Conservation (phyloP, 179 eudicot species). For the Heliamphora pulchella region DNA sequence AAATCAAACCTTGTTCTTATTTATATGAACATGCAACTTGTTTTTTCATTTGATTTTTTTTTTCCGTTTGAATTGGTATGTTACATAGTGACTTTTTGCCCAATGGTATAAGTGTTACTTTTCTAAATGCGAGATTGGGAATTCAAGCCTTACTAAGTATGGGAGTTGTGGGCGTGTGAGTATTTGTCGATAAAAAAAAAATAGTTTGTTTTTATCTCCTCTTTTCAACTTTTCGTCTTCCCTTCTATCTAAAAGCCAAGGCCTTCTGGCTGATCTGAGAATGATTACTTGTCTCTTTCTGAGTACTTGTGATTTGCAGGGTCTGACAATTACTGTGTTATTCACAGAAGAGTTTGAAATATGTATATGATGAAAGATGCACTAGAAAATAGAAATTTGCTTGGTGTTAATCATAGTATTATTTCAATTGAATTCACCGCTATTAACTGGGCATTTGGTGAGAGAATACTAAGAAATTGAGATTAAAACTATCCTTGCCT, state of each 20-base stretch:
- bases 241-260: background rate
- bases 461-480: background rate
- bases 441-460: background rate
- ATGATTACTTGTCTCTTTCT: background rate
- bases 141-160: too few species aligned
- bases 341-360: background rate
- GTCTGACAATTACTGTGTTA: background rate
- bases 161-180: too few species aligned
- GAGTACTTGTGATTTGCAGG: background rate
- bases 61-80: background rate
- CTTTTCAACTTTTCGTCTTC: background rate
- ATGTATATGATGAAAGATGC: background rate
- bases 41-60: slow-evolving; percentile 1
- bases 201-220: too few species aligned
- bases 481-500: background rate
- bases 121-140: too few species aligned
- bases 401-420: background rate
- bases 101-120: too few species aligned
- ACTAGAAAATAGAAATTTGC: background rate
- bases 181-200: too few species aligned
- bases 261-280: background rate
- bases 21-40: background rate
- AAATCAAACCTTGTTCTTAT: background rate
- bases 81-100: too few species aligned
- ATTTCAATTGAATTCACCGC: background rate